Conservation (phyloP, 148 eudicot genomes). For the Amaranthus hypochondriacus region DNA sequence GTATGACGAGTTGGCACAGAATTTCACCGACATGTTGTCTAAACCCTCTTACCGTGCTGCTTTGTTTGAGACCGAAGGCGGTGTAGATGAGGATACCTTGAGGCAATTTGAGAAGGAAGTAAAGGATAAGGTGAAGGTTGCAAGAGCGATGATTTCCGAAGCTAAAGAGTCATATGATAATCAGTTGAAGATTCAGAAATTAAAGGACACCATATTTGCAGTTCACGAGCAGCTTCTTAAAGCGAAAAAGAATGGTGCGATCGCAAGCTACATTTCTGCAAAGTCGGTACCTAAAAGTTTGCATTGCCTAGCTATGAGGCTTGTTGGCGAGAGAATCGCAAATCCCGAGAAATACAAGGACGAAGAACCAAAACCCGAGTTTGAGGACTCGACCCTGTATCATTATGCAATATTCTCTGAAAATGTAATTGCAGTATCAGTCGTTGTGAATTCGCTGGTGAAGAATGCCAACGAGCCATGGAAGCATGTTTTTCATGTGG, state of each 20-base stretch:
- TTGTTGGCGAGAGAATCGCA: conserved; percentile 80
- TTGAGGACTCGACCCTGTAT: conserved; percentile 73
- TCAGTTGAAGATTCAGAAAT: conserved; percentile 88
- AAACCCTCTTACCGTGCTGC: conserved; percentile 59
- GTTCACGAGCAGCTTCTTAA: conserved; percentile 73
- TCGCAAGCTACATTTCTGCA: conserved; percentile 77
- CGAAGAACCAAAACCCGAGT: conserved; percentile 73
- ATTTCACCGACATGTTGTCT: conserved; percentile 47
- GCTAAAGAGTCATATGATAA: conserved; percentile 87
- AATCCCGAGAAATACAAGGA: conserved; percentile 72
- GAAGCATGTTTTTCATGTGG: conserved; percentile 87
- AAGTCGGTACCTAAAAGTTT: conserved; percentile 88
- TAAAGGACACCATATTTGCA: conserved; percentile 89
- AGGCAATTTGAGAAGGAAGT: conserved; percentile 91
- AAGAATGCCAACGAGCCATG: conserved; percentile 71
- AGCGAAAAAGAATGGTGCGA: conserved; percentile 77
- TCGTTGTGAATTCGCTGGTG: conserved; percentile 76
- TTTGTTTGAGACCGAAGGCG: conserved; percentile 68
- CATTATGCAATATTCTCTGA: conserved; percentile 93
- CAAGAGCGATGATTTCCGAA: conserved; percentile 72
- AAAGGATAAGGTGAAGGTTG: conserved; percentile 79
- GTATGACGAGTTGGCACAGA: conserved; percentile 73
- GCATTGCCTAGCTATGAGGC: conserved; percentile 90
- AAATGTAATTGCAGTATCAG: conserved; percentile 89
- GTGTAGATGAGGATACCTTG: conserved; percentile 77